Conservation (phyloP, 305 asterid genomes). For the Caryopteris hybrid region DNA sequence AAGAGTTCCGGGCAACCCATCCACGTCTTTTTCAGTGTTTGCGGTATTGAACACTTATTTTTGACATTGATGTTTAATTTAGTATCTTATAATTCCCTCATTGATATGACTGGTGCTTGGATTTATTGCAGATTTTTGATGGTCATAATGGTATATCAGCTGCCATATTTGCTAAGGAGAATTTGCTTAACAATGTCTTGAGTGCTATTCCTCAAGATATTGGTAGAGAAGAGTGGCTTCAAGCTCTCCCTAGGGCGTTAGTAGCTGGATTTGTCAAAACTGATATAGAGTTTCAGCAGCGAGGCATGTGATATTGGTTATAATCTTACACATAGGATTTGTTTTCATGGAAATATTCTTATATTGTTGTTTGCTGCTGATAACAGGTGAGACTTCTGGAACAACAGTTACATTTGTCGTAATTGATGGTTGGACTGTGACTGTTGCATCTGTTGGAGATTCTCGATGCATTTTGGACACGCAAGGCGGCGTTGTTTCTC, state of each 20-base stretch:
- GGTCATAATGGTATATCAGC: constrained; percentile 99
- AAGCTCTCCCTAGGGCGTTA: constrained; percentile 80
- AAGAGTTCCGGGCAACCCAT: constrained; percentile 63
- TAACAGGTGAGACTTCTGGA: constrained; percentile 88
- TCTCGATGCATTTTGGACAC: constrained; percentile 93
- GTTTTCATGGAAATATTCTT: no score
- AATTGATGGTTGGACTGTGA: constrained; percentile 91
- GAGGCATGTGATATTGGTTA: no score
- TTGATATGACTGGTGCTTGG: not conserved
- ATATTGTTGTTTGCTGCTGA: no score
- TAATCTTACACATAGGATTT: no score
- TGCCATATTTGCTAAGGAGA: constrained; percentile 89
- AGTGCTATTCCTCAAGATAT: constrained; percentile 73
- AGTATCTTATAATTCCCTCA: not conserved
- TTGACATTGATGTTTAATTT: constrained; percentile 5
- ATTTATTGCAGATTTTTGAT: constrained; percentile 74
- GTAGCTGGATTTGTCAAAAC: constrained; percentile 97
- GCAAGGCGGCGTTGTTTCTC: constrained; percentile 79
- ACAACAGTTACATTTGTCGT: constrained; percentile 91
- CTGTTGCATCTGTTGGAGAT: constrained; percentile 97
- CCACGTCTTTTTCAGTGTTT: constrained; percentile 73
- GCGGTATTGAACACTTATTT: constrained; percentile 50
- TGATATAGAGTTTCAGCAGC: constrained; percentile 85
- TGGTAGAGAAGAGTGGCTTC: constrained; percentile 91
- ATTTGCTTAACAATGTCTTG: constrained; percentile 70